Conservation (phyloP, 2,329 filamentous ascomycete species). For the Chaetomium globosum region DNA sequence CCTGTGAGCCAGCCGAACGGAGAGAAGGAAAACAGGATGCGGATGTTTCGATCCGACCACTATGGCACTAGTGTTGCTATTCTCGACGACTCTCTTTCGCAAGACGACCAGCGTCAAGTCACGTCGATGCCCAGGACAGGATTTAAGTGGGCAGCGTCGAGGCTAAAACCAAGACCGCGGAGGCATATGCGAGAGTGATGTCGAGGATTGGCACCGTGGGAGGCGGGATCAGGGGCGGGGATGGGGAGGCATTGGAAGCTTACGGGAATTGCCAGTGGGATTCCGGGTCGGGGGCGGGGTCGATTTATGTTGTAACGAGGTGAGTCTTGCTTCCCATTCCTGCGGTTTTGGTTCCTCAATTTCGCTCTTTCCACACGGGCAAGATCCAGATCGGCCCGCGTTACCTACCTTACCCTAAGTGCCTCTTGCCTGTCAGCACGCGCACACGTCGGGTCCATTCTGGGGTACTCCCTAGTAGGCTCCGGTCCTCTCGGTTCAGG, state of each 20-base stretch:
- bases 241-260: neutral
- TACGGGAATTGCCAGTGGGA: neutral
- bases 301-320: neutral
- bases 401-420: neutral
- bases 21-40: neutral
- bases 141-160: neutral
- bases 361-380: neutral
- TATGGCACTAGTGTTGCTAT: neutral
- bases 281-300: neutral
- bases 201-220: neutral
- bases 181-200: neutral
- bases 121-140: neutral
- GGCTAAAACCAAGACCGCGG: neutral
- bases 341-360: neutral
- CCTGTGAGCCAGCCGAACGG: neutral
- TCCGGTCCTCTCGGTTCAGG: too few relatives aligned
- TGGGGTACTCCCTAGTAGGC: neutral
- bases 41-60: neutral
- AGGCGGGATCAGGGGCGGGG: neutral
- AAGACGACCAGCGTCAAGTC: slow-evolving; percentile 4
- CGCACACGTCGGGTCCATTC: neutral
- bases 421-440: neutral
- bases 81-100: neutral
- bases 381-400: slow-evolving; percentile 9
- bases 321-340: slow-evolving; percentile 5